Base-by-base conservation (phyloP, 2,329 filamentous ascomycete species). In the Aureobasidium sp. region DNA sequence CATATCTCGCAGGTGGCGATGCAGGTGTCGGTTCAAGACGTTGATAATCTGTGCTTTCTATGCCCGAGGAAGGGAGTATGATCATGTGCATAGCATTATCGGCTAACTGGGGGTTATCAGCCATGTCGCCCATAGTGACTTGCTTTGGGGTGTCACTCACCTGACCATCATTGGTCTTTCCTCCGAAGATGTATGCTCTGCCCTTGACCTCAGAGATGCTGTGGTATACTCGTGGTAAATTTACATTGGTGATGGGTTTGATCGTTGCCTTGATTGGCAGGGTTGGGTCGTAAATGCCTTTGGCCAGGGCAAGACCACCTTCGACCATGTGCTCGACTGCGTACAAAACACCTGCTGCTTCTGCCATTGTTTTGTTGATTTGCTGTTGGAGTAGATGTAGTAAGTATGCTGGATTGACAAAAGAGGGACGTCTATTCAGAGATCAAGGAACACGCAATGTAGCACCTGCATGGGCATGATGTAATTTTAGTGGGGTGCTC, bases 121-220 rank as follows among this genome's bases (percentile, higher is more conserved):
- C 3, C 25, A 29, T n/a, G 2, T n/a, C 3, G 15, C 20, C 5
- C 17, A 22, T 6, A 1, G 29, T 22, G 34, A 36, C 5, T 7
- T 15, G 25, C 22, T 56, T 6, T 2, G 7, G 3, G 6, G 2
- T 1, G n/a, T 22, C 5, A 42, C 45, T 12, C 2, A 62, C 62
- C 29, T 65, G 20, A n/a, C 42, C 41, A 17, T 37, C 56, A 44
- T 61, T 55, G 0, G 61, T 55, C 31, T 61, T 62, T 58, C 82
- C 82, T 7, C 82, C 82, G 64, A 84, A 84, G 59, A 84, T 78
- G 68, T 83, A 83, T 34, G 81, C 81, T 65, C 80, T 79, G 58
- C 79, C 77, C 63, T 78, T 79, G 65, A 85, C 74, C 49, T 82
- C 71, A 4, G 80, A 82, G 52, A 84, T 67, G 2, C 80, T 80